phyloP scores from a whole-genome alignment of 164 flowering plant genomes.

The Warburgia ugandensis region DNA sequence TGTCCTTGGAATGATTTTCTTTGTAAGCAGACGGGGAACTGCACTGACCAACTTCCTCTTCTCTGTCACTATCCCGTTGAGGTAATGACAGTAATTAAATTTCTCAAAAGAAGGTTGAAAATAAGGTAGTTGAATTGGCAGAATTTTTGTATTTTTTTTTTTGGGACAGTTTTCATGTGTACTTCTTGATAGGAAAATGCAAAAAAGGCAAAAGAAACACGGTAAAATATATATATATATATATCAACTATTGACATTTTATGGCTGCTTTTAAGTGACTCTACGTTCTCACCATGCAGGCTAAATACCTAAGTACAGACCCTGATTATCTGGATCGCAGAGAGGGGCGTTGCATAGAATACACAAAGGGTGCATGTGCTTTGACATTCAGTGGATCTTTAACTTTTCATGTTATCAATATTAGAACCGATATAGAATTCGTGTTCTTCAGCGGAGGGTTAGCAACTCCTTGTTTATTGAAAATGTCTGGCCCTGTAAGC shows the following conservation, averaged over 20 bases:
- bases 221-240: no score
- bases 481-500: conserved; percentile 28
- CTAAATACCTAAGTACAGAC: conserved; percentile 47
- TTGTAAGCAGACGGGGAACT: conserved; percentile 64
- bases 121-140: no score
- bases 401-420: conserved; percentile 63
- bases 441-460: conserved; percentile 68
- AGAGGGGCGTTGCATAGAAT: conserved; percentile 41
- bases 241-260: not conserved
- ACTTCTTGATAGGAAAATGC: no score
- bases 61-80: conserved; percentile 88
- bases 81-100: no score
- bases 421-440: conserved; percentile 70
- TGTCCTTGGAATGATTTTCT: conserved; percentile 29
- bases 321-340: conserved; percentile 50
- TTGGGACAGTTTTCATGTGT: no score
- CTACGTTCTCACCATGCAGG: no score
- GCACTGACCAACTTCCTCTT: conserved; percentile 54
- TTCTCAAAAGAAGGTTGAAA: no score
- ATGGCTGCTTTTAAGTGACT: not conserved
- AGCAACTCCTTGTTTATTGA: conserved; percentile 46
- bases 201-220: no score
- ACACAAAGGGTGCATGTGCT: conserved; percentile 22
- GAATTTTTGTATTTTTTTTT: no score
- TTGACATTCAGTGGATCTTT: conserved; percentile 55